Evolutionary conservation across 352 stramenopile genomes (phyloP).

Genomic region (Pythium pyrilobum): DNA sequence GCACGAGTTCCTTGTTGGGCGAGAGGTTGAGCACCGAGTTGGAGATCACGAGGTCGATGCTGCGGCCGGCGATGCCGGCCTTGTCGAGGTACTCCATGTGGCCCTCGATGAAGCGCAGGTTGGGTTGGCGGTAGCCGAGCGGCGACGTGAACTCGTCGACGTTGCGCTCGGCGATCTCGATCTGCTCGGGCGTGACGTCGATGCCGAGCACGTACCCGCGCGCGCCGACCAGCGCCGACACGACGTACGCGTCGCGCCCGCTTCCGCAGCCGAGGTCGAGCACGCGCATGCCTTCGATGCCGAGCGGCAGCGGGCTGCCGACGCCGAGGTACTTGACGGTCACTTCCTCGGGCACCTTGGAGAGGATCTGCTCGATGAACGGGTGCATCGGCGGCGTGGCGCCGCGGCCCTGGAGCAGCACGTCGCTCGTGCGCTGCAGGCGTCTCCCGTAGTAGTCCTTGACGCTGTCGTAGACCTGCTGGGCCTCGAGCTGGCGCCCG

Average conservation of each 20-base stretch:
- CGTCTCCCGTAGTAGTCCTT: conserved; percentile 39
- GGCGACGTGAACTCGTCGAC: conserved; percentile 67
- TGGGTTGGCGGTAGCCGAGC: conserved; percentile 67
- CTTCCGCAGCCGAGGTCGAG: conserved; percentile 87
- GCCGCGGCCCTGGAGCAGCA: conserved; percentile 72
- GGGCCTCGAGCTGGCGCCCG: conserved; percentile 16
- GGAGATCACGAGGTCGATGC: conserved; percentile 89
- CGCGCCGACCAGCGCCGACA: conserved; percentile 70
- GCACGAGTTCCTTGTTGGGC: conserved; percentile 86
- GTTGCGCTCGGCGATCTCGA: conserved; percentile 64
- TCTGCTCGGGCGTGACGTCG: conserved; percentile 88
- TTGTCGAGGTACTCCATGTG: conserved; percentile 87
- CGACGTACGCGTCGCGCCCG: conserved; percentile 87
- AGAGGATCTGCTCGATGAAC: conserved; percentile 49
- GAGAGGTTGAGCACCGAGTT: conserved; percentile 93
- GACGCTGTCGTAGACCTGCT: conserved; percentile 29
- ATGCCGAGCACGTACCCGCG: conserved; percentile 82
- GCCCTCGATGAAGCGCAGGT: conserved; percentile 85
- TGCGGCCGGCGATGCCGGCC: conserved; percentile 56
- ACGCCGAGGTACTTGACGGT: conserved; percentile 77
- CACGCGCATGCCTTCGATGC: conserved; percentile 50
- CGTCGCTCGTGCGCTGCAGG: conserved; percentile 44
- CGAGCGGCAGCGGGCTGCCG: conserved; percentile 69
- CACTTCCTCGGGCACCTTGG: conserved; percentile 62
- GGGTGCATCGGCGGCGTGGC: conserved; percentile 19